Evolutionary conservation across 2,329 filamentous ascomycete species (phyloP).

Genomic region (Venturia oleaginea): DNA sequence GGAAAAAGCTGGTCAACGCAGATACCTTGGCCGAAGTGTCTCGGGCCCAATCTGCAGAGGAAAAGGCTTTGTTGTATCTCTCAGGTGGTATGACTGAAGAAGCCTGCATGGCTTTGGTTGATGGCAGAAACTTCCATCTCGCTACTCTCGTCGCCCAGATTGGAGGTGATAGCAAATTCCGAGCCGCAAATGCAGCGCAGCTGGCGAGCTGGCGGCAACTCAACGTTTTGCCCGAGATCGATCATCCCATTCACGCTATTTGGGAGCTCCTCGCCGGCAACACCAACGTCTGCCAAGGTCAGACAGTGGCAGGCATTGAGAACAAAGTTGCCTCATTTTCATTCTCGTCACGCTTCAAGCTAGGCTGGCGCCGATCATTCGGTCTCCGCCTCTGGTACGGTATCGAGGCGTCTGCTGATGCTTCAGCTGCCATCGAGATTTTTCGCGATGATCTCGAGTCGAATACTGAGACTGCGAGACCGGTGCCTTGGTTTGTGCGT

Average conservation of each 20-base stretch:
- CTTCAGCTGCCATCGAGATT: constrained; percentile 61
- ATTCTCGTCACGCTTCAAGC: constrained; percentile 71
- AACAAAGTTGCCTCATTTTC: constrained; percentile 72
- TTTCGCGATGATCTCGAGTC: constrained; percentile 67
- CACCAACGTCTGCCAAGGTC: constrained; percentile 72
- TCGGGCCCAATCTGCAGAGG: constrained; percentile 58
- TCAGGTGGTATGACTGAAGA: constrained; percentile 71
- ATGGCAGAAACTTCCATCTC: constrained; percentile 71
- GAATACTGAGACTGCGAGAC: constrained; percentile 58
- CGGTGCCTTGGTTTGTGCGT: constrained; percentile 62
- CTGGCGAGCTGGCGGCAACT: constrained; percentile 76
- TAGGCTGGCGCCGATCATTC: constrained; percentile 92
- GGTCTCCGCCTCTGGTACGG: constrained; percentile 87
- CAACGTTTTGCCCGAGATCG: constrained; percentile 80
- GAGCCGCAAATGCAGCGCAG: constrained; percentile 68
- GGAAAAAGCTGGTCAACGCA: constrained; percentile 36
- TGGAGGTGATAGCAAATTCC: constrained; percentile 57
- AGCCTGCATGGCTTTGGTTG: constrained; percentile 70
- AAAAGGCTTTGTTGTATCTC: constrained; percentile 74
- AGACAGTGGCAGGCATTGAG: constrained; percentile 56
- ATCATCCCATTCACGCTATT: constrained; percentile 70
- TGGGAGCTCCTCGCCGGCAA: constrained; percentile 88
- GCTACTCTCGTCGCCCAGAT: constrained; percentile 77
- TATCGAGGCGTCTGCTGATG: constrained; percentile 55
- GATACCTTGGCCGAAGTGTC: constrained; percentile 39